Conservation (phyloP, 192 early-diverging fungal genomes). For the Mycoemilia scoparia region DNA sequence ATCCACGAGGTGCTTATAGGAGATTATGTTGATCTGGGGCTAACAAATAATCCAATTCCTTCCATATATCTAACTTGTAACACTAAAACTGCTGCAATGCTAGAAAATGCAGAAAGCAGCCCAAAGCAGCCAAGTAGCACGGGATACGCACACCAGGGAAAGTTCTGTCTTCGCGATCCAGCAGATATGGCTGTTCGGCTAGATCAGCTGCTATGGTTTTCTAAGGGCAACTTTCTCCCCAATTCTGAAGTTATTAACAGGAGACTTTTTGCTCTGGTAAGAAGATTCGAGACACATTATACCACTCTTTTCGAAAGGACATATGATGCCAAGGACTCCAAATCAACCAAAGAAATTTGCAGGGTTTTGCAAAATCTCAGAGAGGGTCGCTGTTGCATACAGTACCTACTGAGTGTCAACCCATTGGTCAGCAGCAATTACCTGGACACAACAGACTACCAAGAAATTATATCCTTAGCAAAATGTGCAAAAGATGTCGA, state of each 20-base stretch:
- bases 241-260: conserved; percentile 6
- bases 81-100: too few relatives aligned
- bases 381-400: conserved; percentile 18
- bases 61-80: too few relatives aligned
- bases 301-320: conserved; percentile 6
- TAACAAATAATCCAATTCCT: too few relatives aligned
- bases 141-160: too few relatives aligned
- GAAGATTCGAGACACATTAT: conserved; percentile 11
- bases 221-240: conserved; percentile 6
- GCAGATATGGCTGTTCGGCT: conserved; percentile 12
- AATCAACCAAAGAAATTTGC: conserved; percentile 5
- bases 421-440: conserved; percentile 11
- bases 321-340: conserved; percentile 5
- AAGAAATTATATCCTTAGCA: too few relatives aligned
- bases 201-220: conserved; percentile 30
- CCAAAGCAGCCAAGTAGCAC: too few relatives aligned
- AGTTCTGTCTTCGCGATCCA: conserved; percentile 1
- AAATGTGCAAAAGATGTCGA: too few relatives aligned
- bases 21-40: too few relatives aligned
- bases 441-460: too few relatives aligned
- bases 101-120: too few relatives aligned
- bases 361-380: conserved; percentile 10
- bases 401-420: conserved; percentile 11
- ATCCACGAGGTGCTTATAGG: too few relatives aligned
- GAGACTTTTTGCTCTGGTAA: conserved; percentile 8